These are phyloP conservation scores for Tylopilus sp. DNA, from an alignment of 768 basidiomycete species.

Conservation along the genomic window DNA sequence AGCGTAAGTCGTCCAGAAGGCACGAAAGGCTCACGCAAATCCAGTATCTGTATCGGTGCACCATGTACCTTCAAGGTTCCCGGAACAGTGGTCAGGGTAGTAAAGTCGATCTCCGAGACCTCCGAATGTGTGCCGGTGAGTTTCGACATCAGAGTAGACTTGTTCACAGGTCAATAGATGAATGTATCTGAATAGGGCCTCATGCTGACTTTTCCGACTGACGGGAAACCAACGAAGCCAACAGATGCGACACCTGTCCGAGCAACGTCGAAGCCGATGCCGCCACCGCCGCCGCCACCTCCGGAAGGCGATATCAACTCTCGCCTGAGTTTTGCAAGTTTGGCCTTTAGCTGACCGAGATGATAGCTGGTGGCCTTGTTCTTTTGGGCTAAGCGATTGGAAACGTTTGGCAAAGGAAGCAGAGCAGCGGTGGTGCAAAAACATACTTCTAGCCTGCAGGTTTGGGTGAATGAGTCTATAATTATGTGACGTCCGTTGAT, in stretches of 20 bases:
- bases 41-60: slow-evolving; percentile 92
- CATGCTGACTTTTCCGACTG: slow-evolving; percentile 79
- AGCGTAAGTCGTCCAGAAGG: slow-evolving; percentile 4
- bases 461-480: slow-evolving; percentile 26
- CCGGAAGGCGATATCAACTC: slow-evolving; percentile 82
- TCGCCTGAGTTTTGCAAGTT: slow-evolving; percentile 93
- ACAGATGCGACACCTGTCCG: slow-evolving; percentile 97
- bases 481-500: slow-evolving; percentile 15
- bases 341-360: slow-evolving; percentile 95
- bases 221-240: slow-evolving; percentile 89
- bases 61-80: slow-evolving; percentile 94
- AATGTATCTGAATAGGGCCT: slow-evolving; percentile 3
- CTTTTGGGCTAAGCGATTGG: slow-evolving; percentile 69
- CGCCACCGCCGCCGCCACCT: slow-evolving; percentile 83
- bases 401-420: slow-evolving; percentile 9
- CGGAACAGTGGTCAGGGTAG: slow-evolving; percentile 91
- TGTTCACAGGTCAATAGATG: slow-evolving; percentile 4
- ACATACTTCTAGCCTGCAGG: slow-evolving; percentile 74
- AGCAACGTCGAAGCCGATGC: slow-evolving; percentile 96
- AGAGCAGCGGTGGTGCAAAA: slow-evolving; percentile 11
- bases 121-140: slow-evolving; percentile 96
- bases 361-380: slow-evolving; percentile 97
- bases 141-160: slow-evolving; percentile 95
- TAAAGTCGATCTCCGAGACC: slow-evolving; percentile 95
- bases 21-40: slow-evolving; percentile 63